Base-by-base conservation (phyloP, 2,329 filamentous ascomycete genomes). In the Aureobasidium lini region DNA sequence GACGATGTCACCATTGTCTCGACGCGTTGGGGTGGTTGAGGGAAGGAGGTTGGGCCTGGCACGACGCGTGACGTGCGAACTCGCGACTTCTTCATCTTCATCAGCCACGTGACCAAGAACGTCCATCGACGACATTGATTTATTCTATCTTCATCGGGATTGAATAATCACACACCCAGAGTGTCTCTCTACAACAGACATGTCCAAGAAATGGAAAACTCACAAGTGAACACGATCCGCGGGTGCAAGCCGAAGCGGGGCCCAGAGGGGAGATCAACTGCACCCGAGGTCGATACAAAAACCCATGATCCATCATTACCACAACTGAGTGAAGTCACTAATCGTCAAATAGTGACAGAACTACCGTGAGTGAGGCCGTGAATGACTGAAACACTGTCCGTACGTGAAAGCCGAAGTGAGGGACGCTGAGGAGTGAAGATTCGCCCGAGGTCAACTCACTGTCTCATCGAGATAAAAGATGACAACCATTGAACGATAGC, bases 221-320 rank as follows among this genome's bases (percentile, higher is more conserved):
- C 29, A 28, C 34, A n/a, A 50, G 34, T 31, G 4, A 16, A 16
- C 1, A 13, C 7, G 7, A 50, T 8, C 48, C 34, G 47, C 7
- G 10, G 15, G 29, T 37, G 46, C 31, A 52, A 52, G 48, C 48
- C 48, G 48, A 52, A 52, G 48, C 36, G 48, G 48, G 48, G 48
- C 39, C 11, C 16, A 9, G 18, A 15, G 47, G 37, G 47, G 48
- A 50, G 34, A 39, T 29, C 5, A 10, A 39, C 11, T 28, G 18
- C 18, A 52, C 23, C 48, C 48, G 48, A 52, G 48, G 36, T 52
- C 36, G 13, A n/a, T 13, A 32, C 28, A 49, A 11, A 29, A 11
- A 29, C 13, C 11, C 23, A 29, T 11, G 8, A 44, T 29, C 34
- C 10, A 13, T 10, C 31, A 34, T 13, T 13, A 16, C 15, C 43